Conservation (phyloP, 2,329 filamentous ascomycete species). For the Cladophialophora bantiana region DNA sequence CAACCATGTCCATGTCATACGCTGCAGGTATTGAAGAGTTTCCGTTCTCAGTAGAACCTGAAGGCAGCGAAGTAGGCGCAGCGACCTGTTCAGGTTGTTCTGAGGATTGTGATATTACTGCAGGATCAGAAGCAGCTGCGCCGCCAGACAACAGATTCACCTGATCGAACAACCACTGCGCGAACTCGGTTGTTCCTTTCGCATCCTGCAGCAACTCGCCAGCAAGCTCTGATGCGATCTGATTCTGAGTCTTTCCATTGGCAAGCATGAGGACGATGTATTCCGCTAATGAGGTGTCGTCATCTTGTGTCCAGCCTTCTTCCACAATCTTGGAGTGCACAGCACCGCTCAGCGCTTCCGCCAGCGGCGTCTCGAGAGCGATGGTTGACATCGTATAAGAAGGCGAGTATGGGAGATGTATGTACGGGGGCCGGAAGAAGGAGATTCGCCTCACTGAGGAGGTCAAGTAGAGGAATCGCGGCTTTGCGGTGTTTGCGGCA, state of each 20-base stretch:
- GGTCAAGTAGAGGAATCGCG: slow-evolving; percentile 24
- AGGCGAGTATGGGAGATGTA: background rate
- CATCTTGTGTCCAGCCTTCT: slow-evolving; percentile 85
- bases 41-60: slow-evolving; percentile 60
- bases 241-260: slow-evolving; percentile 89
- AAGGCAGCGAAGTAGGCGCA: slow-evolving; percentile 42
- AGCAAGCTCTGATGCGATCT: slow-evolving; percentile 86
- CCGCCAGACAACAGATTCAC: slow-evolving; percentile 56
- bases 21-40: slow-evolving; percentile 46
- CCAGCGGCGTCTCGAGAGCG: slow-evolving; percentile 78
- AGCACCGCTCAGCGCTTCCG: slow-evolving; percentile 78
- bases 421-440: background rate
- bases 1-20: slow-evolving; percentile 38
- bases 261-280: slow-evolving; percentile 98
- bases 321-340: slow-evolving; percentile 93
- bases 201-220: slow-evolving; percentile 90
- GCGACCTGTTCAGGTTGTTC: slow-evolving; percentile 67
- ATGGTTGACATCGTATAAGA: slow-evolving; percentile 37
- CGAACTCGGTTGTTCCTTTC: slow-evolving; percentile 80
- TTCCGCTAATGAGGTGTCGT: slow-evolving; percentile 84
- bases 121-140: slow-evolving; percentile 15
- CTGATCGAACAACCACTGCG: slow-evolving; percentile 91
- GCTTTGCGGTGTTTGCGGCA: slow-evolving; percentile 26
- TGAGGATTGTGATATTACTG: slow-evolving; percentile 55
- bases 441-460: slow-evolving; percentile 19